Evolutionary conservation across 805 yeast species (phyloP), one percentile per base, ranked within the genome.

Genomic region (Monosporozyma siamensis): DNA sequence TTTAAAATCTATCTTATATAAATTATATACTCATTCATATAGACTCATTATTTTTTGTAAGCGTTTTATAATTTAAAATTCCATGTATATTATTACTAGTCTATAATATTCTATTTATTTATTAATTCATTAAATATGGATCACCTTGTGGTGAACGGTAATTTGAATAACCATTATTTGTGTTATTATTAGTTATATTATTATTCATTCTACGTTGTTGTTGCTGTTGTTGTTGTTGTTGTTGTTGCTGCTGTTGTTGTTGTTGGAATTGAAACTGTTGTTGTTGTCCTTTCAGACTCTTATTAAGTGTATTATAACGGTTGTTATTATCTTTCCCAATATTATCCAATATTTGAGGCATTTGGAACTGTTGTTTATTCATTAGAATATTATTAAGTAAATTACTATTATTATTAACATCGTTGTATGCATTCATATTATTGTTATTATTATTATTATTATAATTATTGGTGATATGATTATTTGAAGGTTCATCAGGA

Each of bases 121-220:
- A 20, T 41, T 30, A 44, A 37, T 48, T 49, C 39, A 44, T 48
- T 35, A 49, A 32, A 39, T 49, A 49, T 44, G 53, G 53, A 36
- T 49, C 53, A 37, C 53, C 51, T 36, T 44, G 45, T 30, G 44
- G 47, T 24, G 45, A 40, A 20, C 43, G 43, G 22, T 40, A 27
- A 34, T 40, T 34, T 7, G 25, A 23, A 26, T 26, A 32, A 10
- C 17, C 22, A 26, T 37, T 37, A 27, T 26, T 26, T 14, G 6
- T 44, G 38, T 32, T 32, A 22, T 18, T 18, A 32, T 17, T 18
- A 18, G 22, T 20, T 9, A 22, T 15, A 18, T 18, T 32, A 32
- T 22, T 32, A 32, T 32, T 25, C n/a, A 27, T 18, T 37, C 39
- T 37, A 32, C 29, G 36, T 8, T 26, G n/a, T 34, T 34, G 26